Conservation (phyloP, 345 rosid genomes). For the Limnanthes douglasii region DNA sequence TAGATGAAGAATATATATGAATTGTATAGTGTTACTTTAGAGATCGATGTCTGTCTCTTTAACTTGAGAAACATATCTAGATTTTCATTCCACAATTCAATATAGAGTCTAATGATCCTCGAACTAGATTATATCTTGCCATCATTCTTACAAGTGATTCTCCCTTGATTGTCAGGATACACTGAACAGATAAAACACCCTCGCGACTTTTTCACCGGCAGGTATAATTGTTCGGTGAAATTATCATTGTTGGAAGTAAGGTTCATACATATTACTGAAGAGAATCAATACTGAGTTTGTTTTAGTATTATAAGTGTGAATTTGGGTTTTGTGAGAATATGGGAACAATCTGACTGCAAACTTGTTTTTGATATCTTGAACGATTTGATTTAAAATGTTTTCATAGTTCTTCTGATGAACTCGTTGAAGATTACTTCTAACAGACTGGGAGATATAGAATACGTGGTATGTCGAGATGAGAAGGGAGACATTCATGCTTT, state of each 20-base stretch:
- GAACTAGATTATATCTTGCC: neutral
- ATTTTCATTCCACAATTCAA: too few relatives aligned
- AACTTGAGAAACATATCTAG: too few relatives aligned
- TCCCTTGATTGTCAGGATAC: slow-evolving; percentile 28
- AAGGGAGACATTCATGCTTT: slow-evolving; percentile 49
- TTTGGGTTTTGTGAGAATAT: too few relatives aligned
- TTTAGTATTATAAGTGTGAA: too few relatives aligned
- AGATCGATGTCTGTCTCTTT: too few relatives aligned
- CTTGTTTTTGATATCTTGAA: neutral
- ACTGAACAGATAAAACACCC: slow-evolving; percentile 53
- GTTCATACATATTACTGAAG: too few relatives aligned
- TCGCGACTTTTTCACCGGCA: slow-evolving; percentile 67
- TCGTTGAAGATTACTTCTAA: slow-evolving; percentile 8
- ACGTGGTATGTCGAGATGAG: slow-evolving; percentile 64
- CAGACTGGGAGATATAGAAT: slow-evolving; percentile 73
- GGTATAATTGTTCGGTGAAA: slow-evolving; percentile 18
- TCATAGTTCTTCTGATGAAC: neutral
- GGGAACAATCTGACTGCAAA: slow-evolving; percentile 1
- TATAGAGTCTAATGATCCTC: too few relatives aligned
- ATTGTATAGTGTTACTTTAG: too few relatives aligned
- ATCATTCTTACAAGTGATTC: too few relatives aligned
- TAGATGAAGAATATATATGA: too few relatives aligned
- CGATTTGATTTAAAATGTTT: neutral
- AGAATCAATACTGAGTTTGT: too few relatives aligned
- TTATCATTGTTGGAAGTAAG: neutral